Conservation (phyloP, 106 monocot species). For the Agapanthus africanus region DNA sequence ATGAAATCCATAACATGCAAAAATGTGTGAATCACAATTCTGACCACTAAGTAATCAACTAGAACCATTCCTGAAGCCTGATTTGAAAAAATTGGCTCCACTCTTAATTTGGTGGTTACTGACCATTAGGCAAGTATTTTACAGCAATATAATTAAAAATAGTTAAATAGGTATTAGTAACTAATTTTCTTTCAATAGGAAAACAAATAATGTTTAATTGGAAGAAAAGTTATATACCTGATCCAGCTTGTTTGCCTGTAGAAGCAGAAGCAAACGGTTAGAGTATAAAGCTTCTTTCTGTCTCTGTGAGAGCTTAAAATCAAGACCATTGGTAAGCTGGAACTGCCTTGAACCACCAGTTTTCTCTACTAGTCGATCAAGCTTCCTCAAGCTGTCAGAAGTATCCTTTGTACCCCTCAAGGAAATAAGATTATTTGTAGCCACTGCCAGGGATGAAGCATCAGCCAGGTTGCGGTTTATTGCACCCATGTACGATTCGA, state of each 20-base stretch:
- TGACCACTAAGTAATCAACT: not conserved
- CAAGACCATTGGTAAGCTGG: conserved; percentile 41
- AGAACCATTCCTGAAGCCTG: not conserved
- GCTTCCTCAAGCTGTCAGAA: conserved; percentile 80
- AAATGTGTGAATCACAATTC: too few relatives aligned
- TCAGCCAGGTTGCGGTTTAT: conserved; percentile 68
- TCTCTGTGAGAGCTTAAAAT: conserved; percentile 56
- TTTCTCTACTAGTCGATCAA: conserved; percentile 70
- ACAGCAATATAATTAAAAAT: not conserved
- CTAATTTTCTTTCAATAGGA: not conserved
- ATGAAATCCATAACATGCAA: too few relatives aligned
- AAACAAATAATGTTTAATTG: not conserved
- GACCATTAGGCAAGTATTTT: not conserved
- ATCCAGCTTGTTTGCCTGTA: conserved; percentile 84
- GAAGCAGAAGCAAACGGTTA: conserved; percentile 74
- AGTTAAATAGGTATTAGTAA: not conserved
- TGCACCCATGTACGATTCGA: conserved; percentile 49
- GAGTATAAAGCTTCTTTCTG: conserved; percentile 85
- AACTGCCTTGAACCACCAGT: conserved; percentile 27
- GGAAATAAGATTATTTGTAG: conserved; percentile 79
- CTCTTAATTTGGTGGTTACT: not conserved
- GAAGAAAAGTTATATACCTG: conserved; percentile 46
- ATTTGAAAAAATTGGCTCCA: not conserved
- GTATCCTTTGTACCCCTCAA: conserved; percentile 77
- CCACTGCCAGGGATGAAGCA: conserved; percentile 78